Evolutionary conservation across 2,329 filamentous ascomycete genomes (phyloP).

Genomic region (Septoria linicola): DNA sequence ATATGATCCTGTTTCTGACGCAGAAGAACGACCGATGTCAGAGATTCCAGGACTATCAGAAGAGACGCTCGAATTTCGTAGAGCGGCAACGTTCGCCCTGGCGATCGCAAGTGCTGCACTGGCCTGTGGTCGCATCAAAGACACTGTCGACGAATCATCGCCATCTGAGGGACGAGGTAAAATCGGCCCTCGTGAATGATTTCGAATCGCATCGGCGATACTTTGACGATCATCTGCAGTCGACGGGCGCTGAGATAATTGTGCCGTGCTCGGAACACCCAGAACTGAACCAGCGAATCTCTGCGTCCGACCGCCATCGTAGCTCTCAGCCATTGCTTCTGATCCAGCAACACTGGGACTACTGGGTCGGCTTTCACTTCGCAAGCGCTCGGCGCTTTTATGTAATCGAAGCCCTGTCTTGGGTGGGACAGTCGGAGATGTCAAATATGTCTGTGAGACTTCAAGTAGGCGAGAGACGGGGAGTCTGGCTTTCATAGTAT

Average conservation of each 20-base stretch:
- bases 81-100: constrained; percentile 26
- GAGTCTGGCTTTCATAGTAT: not conserved
- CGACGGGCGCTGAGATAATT: not conserved
- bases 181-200: not conserved
- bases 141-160: not conserved
- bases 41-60: constrained; percentile 1
- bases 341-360: not conserved
- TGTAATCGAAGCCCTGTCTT: not conserved
- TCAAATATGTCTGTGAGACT: not conserved
- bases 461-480: not conserved
- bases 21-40: constrained; percentile 6
- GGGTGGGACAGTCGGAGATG: not conserved
- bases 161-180: not conserved
- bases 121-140: not conserved
- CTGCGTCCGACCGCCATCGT: not conserved
- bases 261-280: not conserved
- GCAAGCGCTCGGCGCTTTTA: not conserved
- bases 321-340: not conserved
- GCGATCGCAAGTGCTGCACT: constrained; percentile 23
- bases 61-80: constrained; percentile 15
- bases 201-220: constrained; percentile 9
- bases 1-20: constrained; percentile 11
- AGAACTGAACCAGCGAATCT: too few relatives aligned
- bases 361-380: not conserved
- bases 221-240: not conserved